Evolutionary conservation across 2,329 filamentous ascomycete genomes (phyloP), one percentile per base, ranked within the genome.

Genomic region (Aspergillus udagawae): DNA sequence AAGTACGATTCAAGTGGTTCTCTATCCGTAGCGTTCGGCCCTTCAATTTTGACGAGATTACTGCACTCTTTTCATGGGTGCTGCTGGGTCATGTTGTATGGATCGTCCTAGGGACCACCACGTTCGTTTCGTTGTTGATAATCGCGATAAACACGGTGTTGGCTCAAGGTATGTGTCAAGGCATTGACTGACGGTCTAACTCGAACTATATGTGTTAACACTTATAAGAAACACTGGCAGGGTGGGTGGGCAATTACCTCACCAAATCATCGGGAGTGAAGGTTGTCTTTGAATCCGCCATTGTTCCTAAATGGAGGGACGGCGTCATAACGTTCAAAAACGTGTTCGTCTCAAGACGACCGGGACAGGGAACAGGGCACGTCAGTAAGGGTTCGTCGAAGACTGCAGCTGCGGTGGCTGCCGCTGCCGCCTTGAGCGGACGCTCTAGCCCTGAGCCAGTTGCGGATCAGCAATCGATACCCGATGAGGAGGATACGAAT

Each of bases 271-370:
- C 92, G 8, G 94, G 94, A 5, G 81, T 97, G 50, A 94, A 92
- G 42, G 90, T 99, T 32, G 88, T 99, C 54, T 99, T 99, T 71
- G 94, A 99, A 76, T 97, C 91, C 42, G 94, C 94, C 23, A 96
- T 99, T 67, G 94, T 99, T 21, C 94, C 94, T 10, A 94, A 90
- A 71, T 99, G 94, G 94, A 87, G 86, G 60, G 89, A 94, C 68
- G 93, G 93, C 32, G 93, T 97, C 44, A 99, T 99, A 62, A 92
- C 91, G 0, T 96, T 99, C 76, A 88, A 90, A 67, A 97, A 97
- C 68, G 94, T 99, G 9, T 97, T 96, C 69, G 90, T 99, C 1
- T 97, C 94, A 14, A 84, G 92, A 58, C 82, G 94, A 50, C 94
- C 94, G 2, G 93, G 94, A 4, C 90, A 95, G 71, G 81, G 85